Base-by-base conservation (phyloP, 106 monocot species). In the Triglochin maritima region DNA sequence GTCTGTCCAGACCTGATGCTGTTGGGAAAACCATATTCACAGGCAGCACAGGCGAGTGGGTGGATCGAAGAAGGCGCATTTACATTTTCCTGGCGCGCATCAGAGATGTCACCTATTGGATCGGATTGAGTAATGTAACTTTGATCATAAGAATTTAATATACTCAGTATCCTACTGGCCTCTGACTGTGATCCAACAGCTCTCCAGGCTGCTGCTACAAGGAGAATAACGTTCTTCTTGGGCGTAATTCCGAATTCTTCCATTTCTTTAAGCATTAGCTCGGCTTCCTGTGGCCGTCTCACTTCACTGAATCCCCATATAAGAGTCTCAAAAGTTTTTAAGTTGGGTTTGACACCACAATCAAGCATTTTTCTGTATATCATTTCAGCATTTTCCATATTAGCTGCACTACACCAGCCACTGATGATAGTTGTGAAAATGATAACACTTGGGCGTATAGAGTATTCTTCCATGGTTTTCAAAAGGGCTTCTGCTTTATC, bases 361-460 rank as follows among this genome's bases (percentile, higher is more conserved):
- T 76, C 82, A 9, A 47, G 45, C 94, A 95, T 95, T 50, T 77
- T 85, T 0, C 56, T 29, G 46, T 81, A 90, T 42, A 87, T 73
- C 56, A 59, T 74, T 86, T 85, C 78, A 4, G 94, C 89, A 64
- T 77, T 87, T 4, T 85, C 90, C 90, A 90, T 90, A 65, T 80
- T 80, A 48, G 77, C 69, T 3, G 87, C 87, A 64, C 83, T 90
- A 63, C 90, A 95, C 85, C 87, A 95, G 10, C 94, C 94, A 56
- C 90, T 90, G 71, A 95, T 90, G 17, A 90, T 78, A 11, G 90
- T 95, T 15, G 87, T 90, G 71, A 85, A 95, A 56, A 90, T 95
- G 9, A 95, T 81, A 4, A 95, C 85, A 63, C 85, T 95, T 11
- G 90, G 83, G 45, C 63, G 74, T 41, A 87, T 54, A 9, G 80